These are phyloP conservation scores for Luvunga scandens DNA, from an alignment of 345 rosid genomes.

Conservation along the genomic window DNA sequence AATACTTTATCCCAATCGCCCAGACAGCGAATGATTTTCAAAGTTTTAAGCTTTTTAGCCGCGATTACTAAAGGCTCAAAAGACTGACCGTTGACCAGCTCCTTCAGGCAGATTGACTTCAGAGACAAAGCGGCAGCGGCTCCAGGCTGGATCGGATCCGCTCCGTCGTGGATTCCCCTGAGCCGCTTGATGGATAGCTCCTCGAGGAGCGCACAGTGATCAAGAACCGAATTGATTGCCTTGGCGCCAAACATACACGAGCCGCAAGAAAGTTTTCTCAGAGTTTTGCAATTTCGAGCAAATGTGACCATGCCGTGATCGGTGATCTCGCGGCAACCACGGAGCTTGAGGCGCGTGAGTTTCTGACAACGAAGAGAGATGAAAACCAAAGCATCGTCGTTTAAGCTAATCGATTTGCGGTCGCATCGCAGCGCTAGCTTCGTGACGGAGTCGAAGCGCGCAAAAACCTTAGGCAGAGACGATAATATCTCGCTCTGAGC, in stretches of 20 bases:
- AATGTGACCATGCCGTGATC: conserved; percentile 68
- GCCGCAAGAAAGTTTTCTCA: conserved; percentile 72
- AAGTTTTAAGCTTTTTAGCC: conserved; percentile 46
- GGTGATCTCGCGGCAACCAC: conserved; percentile 82
- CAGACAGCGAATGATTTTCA: conserved; percentile 71
- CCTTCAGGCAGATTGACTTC: conserved; percentile 69
- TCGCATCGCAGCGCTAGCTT: conserved; percentile 77
- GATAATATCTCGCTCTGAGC: conserved; percentile 53
- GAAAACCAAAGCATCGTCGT: conserved; percentile 55
- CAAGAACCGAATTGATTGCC: conserved; percentile 65
- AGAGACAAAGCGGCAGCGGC: conserved; percentile 37
- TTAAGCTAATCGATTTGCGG: conserved; percentile 56
- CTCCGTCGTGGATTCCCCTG: conserved; percentile 51
- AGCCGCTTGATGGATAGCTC: conserved; percentile 66
- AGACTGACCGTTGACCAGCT: conserved; percentile 69
- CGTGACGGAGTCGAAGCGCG: conserved; percentile 70
- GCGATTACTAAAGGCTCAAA: conserved; percentile 58
- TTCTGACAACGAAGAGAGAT: conserved; percentile 61
- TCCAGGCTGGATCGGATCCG: conserved; percentile 38
- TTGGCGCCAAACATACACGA: conserved; percentile 81
- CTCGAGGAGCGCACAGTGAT: conserved; percentile 52
- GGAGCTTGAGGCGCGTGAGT: conserved; percentile 83
- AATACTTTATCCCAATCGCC: conserved; percentile 82
- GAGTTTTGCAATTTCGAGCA: conserved; percentile 47
- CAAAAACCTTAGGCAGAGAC: conserved; percentile 41